Conservation (phyloP, 345 rosid genomes). For the Noccaea caerulescens region DNA sequence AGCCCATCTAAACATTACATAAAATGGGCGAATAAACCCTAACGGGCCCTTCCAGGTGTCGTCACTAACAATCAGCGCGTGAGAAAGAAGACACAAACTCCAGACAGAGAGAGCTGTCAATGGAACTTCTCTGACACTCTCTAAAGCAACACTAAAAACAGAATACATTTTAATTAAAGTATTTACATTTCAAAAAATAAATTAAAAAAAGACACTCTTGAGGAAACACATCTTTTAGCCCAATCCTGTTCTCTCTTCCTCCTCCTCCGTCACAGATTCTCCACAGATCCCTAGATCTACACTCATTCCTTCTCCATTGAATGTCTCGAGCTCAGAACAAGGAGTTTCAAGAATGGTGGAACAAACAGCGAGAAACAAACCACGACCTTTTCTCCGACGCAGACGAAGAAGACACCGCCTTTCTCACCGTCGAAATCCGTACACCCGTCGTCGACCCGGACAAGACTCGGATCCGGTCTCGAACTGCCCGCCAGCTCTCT, state of each 20-base stretch:
- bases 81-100: no score
- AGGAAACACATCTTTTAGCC: not conserved
- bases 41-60: not conserved
- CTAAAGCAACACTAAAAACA: no score
- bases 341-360: conserved; percentile 87
- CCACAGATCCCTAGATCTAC: not conserved
- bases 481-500: conserved; percentile 77
- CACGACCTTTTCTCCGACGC: not conserved
- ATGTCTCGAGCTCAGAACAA: conserved; percentile 64
- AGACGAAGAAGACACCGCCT: not conserved
- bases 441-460: conserved; percentile 46
- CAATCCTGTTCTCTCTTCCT: not conserved
- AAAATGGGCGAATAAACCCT: not conserved
- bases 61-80: no score
- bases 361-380: conserved; percentile 60
- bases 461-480: conserved; percentile 62
- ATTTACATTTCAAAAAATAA: no score
- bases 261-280: not conserved
- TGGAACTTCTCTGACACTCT: no score
- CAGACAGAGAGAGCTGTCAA: no score
- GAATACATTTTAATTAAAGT: no score
- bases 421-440: conserved; percentile 62
- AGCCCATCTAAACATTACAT: not conserved
- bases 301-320: not conserved
- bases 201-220: no score